These are phyloP conservation scores for Plasmopara muralis DNA, from an alignment of 352 stramenopile species.

Conservation along the genomic window DNA sequence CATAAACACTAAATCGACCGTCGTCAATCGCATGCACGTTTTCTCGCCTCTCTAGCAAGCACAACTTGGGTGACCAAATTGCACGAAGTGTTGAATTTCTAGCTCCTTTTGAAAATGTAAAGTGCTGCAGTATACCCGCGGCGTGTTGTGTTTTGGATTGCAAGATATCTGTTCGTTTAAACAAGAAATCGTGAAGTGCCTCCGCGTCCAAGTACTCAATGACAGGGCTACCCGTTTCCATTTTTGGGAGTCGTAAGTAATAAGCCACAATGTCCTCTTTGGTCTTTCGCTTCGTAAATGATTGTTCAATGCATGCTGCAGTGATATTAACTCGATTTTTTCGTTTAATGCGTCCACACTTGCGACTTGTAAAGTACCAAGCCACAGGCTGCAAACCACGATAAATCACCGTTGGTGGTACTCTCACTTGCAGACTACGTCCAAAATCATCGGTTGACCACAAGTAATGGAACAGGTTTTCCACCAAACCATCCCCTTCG, in stretches of 20 bases:
- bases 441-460: slow-evolving; percentile 90
- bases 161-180: slow-evolving; percentile 78
- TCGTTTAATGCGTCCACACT: slow-evolving; percentile 83
- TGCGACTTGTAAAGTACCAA: slow-evolving; percentile 94
- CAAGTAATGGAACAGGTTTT: slow-evolving; percentile 87
- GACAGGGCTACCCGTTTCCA: slow-evolving; percentile 27
- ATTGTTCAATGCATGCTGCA: slow-evolving; percentile 90
- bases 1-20: slow-evolving; percentile 88
- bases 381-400: slow-evolving; percentile 85
- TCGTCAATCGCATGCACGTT: slow-evolving; percentile 90
- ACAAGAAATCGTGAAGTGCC: slow-evolving; percentile 89
- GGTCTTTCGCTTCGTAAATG: slow-evolving; percentile 84
- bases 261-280: slow-evolving; percentile 87
- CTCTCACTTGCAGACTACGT: slow-evolving; percentile 74
- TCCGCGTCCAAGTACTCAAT: slow-evolving; percentile 93
- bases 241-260: slow-evolving; percentile 67
- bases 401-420: slow-evolving; percentile 93
- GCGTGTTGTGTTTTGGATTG: slow-evolving; percentile 20
- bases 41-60: slow-evolving; percentile 87
- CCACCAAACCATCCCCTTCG: slow-evolving; percentile 81
- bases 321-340: slow-evolving; percentile 90
- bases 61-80: slow-evolving; percentile 95
- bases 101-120: slow-evolving; percentile 90
- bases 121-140: slow-evolving; percentile 92
- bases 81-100: slow-evolving; percentile 86